Conservation (phyloP, 139 green algal species). For the Tetraselmis striata region DNA sequence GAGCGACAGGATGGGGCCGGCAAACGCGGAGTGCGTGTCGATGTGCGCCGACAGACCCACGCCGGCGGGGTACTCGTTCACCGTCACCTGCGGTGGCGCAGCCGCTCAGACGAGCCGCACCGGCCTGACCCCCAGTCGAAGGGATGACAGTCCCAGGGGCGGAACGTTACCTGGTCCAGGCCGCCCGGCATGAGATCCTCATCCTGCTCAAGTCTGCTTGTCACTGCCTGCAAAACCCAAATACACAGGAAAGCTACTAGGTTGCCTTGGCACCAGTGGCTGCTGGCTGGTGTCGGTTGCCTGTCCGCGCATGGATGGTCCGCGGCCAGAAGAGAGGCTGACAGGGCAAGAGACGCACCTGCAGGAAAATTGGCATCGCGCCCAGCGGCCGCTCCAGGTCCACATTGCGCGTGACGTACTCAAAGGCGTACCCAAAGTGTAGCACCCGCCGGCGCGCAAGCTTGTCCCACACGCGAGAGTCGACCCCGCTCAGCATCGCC, state of each 20-base stretch:
- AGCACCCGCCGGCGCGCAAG: slow-evolving; percentile 75
- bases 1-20: slow-evolving; percentile 74
- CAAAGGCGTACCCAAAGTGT: slow-evolving; percentile 80
- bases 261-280: not conserved
- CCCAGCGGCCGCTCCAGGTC: slow-evolving; percentile 1
- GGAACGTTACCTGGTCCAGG: slow-evolving; percentile 20
- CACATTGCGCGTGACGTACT: slow-evolving; percentile 38
- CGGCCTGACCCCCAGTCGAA: no score
- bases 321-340: not conserved
- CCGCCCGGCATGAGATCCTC: not conserved
- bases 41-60: slow-evolving; percentile 90
- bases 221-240: not conserved
- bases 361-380: not conserved
- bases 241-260: not conserved
- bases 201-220: not conserved
- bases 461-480: slow-evolving; percentile 40
- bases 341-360: not conserved
- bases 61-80: slow-evolving; percentile 89
- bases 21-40: slow-evolving; percentile 92
- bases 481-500: slow-evolving; percentile 46
- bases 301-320: not conserved
- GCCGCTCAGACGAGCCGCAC: not conserved
- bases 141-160: not conserved
- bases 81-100: slow-evolving; percentile 61
- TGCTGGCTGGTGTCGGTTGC: not conserved